Conservation (phyloP, 148 eudicot genomes). For the Chenopodium berlandieri region DNA sequence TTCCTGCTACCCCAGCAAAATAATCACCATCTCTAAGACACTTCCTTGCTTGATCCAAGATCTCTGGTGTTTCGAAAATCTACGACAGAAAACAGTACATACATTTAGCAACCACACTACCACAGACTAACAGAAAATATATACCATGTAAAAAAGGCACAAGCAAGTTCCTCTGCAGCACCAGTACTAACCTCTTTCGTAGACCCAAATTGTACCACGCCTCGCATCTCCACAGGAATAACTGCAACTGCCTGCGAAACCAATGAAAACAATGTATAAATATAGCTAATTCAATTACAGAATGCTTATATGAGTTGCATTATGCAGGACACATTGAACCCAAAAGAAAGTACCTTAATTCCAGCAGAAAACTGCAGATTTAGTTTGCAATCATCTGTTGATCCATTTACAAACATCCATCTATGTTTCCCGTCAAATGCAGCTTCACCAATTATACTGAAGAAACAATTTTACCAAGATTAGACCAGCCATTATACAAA, state of each 20-base stretch:
- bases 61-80: conserved; percentile 50
- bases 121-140: background rate
- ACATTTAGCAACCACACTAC: background rate
- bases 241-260: conserved; percentile 67
- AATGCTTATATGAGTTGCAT: no score
- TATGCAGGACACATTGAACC: no score
- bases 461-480: conserved; percentile 9
- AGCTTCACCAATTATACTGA: conserved; percentile 68
- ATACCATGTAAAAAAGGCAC: background rate
- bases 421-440: conserved; percentile 57
- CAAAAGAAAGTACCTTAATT: conserved; percentile 48
- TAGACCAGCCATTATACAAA: background rate
- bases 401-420: conserved; percentile 56
- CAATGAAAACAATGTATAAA: background rate
- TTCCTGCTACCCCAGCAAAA: conserved; percentile 23
- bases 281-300: background rate
- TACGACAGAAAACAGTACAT: conserved; percentile 29
- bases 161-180: background rate
- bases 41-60: conserved; percentile 52
- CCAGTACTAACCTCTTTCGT: conserved; percentile 52
- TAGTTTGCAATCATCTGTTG: background rate
- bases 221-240: conserved; percentile 66
- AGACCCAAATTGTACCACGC: conserved; percentile 87
- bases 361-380: conserved; percentile 49
- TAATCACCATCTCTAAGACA: conserved; percentile 31